Evolutionary conservation across 306 rosid genomes (phyloP).

Genomic region (Sicyos edulis): DNA sequence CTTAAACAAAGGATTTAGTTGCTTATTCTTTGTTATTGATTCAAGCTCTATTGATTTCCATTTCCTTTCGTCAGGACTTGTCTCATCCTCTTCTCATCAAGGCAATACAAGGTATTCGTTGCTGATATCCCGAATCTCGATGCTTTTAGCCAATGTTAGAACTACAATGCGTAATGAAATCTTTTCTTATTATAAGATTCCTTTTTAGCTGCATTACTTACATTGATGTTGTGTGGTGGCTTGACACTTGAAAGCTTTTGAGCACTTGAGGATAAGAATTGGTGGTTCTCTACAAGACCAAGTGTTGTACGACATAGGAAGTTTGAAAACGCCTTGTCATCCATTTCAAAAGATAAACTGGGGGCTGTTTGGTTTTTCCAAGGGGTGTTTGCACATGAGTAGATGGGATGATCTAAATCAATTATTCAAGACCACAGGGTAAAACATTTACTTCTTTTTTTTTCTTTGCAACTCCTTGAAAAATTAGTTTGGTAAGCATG

Average conservation of each 20-base stretch:
- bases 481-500: neutral
- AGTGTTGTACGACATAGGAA: constrained; percentile 66
- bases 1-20: neutral
- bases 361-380: constrained; percentile 81
- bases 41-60: constrained; percentile 14
- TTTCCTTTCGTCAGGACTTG: constrained; percentile 29
- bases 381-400: constrained; percentile 78
- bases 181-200: neutral
- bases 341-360: constrained; percentile 59
- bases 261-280: constrained; percentile 81
- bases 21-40: neutral
- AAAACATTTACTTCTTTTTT: neutral
- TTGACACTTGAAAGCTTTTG: constrained; percentile 50
- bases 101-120: constrained; percentile 68
- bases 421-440: constrained; percentile 42
- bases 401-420: constrained; percentile 93
- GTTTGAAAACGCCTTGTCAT: constrained; percentile 59
- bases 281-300: constrained; percentile 97
- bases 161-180: neutral
- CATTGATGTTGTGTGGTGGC: neutral
- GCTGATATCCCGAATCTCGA: neutral
- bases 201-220: constrained; percentile 4
- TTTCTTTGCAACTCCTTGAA: constrained; percentile 3
- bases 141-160: neutral
- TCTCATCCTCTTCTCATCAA: constrained; percentile 68